Conservation (phyloP, 1,284 basidiomycete species). For the Farysia itapuensis region DNA sequence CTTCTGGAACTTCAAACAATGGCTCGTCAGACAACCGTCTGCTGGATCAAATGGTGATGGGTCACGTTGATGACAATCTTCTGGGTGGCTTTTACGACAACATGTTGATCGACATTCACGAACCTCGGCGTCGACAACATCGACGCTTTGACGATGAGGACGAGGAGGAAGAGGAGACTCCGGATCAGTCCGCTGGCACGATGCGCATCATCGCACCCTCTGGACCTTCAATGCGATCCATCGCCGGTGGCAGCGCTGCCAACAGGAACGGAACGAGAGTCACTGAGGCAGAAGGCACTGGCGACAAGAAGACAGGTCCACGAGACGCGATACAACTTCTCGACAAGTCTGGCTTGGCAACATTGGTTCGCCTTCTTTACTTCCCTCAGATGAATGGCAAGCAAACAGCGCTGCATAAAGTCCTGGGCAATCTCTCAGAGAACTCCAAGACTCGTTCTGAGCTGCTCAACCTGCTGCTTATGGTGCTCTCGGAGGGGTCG, state of each 20-base stretch:
- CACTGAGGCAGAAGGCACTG: constrained; percentile 1
- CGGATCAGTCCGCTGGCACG: background rate
- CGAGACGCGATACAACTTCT: constrained; percentile 87
- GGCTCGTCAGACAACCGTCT: background rate
- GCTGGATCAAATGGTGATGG: constrained; percentile 76
- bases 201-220: background rate
- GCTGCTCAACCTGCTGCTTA: constrained; percentile 86
- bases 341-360: constrained; percentile 85
- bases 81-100: constrained; percentile 72
- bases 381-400: constrained; percentile 83
- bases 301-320: constrained; percentile 7
- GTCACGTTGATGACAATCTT: constrained; percentile 80
- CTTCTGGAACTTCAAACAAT: constrained; percentile 2
- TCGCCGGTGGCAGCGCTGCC: background rate
- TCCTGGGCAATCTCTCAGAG: constrained; percentile 92
- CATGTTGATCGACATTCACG: constrained; percentile 10
- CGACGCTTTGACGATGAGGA: constrained; percentile 23
- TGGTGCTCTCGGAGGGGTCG: constrained; percentile 90
- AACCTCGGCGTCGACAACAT: constrained; percentile 17
- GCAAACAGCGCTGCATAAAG: constrained; percentile 82
- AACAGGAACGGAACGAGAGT: background rate
- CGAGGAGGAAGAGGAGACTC: constrained; percentile 19
- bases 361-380: constrained; percentile 89
- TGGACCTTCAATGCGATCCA: background rate
- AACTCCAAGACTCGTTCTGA: constrained; percentile 89